These are phyloP conservation scores for Penicillium daleae DNA, from an alignment of 495 filamentous ascomycete genomes.

Conservation along the genomic window DNA sequence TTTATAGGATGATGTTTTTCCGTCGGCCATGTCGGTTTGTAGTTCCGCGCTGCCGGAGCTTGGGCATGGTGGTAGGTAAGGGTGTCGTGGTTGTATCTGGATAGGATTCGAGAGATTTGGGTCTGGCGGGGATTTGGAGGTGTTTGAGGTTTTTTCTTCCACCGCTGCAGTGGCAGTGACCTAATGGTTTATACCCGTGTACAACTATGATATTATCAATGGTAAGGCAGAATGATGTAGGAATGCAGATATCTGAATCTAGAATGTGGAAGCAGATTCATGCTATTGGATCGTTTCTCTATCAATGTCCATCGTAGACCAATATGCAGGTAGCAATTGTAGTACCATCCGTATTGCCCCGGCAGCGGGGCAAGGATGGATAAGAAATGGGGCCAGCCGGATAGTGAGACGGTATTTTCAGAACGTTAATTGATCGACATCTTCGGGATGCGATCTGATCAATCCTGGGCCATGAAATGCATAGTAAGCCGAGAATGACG, in stretches of 20 bases:
- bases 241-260: slow-evolving; percentile 9
- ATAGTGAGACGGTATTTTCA: not conserved
- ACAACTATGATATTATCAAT: slow-evolving; percentile 16
- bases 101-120: not conserved
- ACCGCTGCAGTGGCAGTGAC: not conserved
- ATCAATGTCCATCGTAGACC: slow-evolving; percentile 2
- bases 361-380: not conserved
- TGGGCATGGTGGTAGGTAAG: slow-evolving; percentile 6
- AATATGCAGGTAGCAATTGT: not conserved
- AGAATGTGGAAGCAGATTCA: not conserved
- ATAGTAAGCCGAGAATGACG: not conserved
- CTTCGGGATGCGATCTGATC: not conserved
- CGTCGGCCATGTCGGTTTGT: slow-evolving; percentile 22
- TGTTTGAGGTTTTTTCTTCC: slow-evolving; percentile 2
- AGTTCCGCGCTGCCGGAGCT: slow-evolving; percentile 20
- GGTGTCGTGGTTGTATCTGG: not conserved
- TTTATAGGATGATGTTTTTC: slow-evolving; percentile 32
- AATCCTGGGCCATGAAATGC: not conserved
- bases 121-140: not conserved
- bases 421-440: not conserved
- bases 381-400: not conserved
- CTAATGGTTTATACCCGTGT: slow-evolving; percentile 30
- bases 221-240: slow-evolving; percentile 1
- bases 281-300: not conserved
- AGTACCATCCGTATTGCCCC: not conserved